Evolutionary conservation across 306 rosid genomes (phyloP).

Genomic region (Luffa acutangula): DNA sequence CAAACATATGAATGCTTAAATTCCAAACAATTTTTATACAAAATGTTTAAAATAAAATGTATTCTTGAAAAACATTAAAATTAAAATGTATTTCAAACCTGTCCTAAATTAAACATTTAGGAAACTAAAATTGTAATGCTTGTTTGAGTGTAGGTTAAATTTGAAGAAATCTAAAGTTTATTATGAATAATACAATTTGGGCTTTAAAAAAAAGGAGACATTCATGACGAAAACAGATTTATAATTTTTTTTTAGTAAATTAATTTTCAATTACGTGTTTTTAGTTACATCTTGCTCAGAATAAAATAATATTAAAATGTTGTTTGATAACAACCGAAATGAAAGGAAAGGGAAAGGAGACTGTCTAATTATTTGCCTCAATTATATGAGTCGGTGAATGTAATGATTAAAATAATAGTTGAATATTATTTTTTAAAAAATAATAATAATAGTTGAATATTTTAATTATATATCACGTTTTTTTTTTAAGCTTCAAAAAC

Average conservation of each 20-base stretch:
- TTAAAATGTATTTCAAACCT: too few species aligned
- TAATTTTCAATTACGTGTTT: not conserved
- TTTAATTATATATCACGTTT: not conserved
- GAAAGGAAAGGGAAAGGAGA: not conserved
- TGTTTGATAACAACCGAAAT: not conserved
- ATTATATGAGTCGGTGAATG: not conserved
- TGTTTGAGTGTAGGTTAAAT: too few species aligned
- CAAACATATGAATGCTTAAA: too few species aligned
- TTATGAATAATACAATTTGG: too few species aligned
- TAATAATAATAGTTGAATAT: not conserved
- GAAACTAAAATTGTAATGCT: too few species aligned
- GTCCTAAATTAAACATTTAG: too few species aligned
- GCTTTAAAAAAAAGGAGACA: not conserved
- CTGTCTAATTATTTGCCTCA: not conserved
- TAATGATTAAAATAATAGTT: not conserved
- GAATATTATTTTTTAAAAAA: too few species aligned
- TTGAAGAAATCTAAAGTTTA: too few species aligned
- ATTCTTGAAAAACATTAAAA: too few species aligned
- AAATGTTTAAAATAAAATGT: too few species aligned
- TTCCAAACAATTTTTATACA: too few species aligned
- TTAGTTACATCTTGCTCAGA: not conserved
- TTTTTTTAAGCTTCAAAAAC: not conserved
- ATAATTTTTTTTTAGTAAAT: not conserved
- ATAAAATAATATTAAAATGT: not conserved
- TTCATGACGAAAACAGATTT: not conserved